Evolutionary conservation across 805 yeast species (phyloP).

Genomic region (Lipomyces spencermartinsiae): DNA sequence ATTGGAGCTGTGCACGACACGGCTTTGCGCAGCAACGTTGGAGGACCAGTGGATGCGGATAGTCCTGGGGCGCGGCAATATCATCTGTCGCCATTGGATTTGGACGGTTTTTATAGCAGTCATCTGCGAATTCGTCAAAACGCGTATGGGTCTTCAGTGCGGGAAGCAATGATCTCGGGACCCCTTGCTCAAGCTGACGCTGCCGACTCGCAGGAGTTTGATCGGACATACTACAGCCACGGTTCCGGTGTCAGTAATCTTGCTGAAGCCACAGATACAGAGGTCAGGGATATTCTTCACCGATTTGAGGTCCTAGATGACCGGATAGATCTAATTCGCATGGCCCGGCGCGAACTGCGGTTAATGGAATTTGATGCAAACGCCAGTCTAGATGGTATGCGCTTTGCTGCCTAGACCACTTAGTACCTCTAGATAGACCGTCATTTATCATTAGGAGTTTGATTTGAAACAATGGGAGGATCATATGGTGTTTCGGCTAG

Average conservation of each 20-base stretch:
- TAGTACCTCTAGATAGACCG: background rate
- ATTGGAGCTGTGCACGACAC: constrained; percentile 27
- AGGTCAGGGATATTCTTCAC: constrained; percentile 16
- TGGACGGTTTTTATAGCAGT: constrained; percentile 32
- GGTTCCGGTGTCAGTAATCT: background rate
- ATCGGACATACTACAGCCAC: background rate
- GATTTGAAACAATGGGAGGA: background rate
- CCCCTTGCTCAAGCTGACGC: background rate
- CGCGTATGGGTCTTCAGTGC: constrained; percentile 18
- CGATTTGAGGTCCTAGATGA: constrained; percentile 26
- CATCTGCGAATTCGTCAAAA: constrained; percentile 28
- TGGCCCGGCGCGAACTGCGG: constrained; percentile 27
- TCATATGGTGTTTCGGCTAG: constrained; percentile 1
- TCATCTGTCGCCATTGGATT: constrained; percentile 30
- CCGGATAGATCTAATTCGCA: constrained; percentile 28
- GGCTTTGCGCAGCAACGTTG: constrained; percentile 9
- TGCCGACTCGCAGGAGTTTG: constrained; percentile 1
- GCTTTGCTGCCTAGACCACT: constrained; percentile 7
- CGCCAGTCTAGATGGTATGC: constrained; percentile 15
- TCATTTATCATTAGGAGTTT: constrained; percentile 3
- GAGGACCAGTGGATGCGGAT: background rate
- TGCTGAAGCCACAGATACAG: constrained; percentile 11
- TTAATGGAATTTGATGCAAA: constrained; percentile 24
- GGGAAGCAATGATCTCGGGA: background rate
- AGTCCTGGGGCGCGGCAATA: constrained; percentile 7